These are phyloP conservation scores for Sanguinoderma infundibulare DNA, from an alignment of 1,284 basidiomycete genomes.

Conservation along the genomic window DNA sequence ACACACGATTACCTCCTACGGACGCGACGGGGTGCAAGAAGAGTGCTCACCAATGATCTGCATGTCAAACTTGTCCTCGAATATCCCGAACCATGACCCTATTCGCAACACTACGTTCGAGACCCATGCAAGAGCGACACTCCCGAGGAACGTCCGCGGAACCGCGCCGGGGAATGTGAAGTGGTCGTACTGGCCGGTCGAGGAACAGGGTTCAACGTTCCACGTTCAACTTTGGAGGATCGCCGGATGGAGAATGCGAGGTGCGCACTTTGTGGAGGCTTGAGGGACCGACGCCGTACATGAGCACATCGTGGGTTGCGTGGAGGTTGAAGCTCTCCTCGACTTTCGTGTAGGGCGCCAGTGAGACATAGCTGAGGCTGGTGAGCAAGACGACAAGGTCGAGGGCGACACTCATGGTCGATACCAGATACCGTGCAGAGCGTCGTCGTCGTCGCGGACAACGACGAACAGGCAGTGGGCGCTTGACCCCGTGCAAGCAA, in stretches of 20 bases:
- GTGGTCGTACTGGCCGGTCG: constrained; percentile 82
- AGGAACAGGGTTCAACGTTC: background rate
- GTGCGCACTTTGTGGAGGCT: constrained; percentile 57
- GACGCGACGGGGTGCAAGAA: too few relatives aligned
- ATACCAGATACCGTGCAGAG: too few relatives aligned
- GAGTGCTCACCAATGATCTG: constrained; percentile 59
- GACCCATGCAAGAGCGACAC: constrained; percentile 62
- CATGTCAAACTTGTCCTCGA: constrained; percentile 62
- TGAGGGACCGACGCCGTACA: constrained; percentile 63
- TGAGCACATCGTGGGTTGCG: constrained; percentile 87
- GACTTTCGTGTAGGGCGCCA: constrained; percentile 92
- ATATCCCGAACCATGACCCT: constrained; percentile 42
- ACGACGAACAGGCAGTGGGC: too few relatives aligned
- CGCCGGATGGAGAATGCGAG: background rate
- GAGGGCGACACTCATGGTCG: constrained; percentile 41
- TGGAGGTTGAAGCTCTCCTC: constrained; percentile 98
- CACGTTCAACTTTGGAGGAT: background rate
- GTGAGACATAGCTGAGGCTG: constrained; percentile 68
- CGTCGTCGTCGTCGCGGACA: too few relatives aligned
- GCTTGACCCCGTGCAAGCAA: too few relatives aligned
- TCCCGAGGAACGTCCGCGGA: constrained; percentile 86
- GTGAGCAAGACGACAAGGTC: constrained; percentile 58
- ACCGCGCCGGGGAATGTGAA: constrained; percentile 88
- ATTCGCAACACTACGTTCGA: constrained; percentile 50
- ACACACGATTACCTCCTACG: too few relatives aligned